Percentiles rank a stretch among this genome's conserved stretches.
phyloP scores from a whole-genome alignment of 1,139 yeast species.

The Blastobotrys aristatus region DNA sequence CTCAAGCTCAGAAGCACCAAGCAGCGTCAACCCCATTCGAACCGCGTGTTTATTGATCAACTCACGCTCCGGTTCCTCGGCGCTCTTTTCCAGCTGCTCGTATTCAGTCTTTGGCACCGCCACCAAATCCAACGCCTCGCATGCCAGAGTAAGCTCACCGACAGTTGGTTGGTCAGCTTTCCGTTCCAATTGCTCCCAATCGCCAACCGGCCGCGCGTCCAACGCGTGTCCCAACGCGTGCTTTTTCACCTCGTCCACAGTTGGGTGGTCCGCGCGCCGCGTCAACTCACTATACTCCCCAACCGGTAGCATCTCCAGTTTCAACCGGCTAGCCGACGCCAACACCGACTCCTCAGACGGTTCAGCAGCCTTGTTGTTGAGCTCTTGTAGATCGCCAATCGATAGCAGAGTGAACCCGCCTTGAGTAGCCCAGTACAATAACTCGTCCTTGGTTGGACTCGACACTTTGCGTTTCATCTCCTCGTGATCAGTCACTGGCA shows the following conservation, averaged over 20 bases:
- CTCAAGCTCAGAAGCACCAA: slow-evolving; percentile 27
- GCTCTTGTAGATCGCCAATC: slow-evolving; percentile 24
- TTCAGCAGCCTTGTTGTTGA: slow-evolving; percentile 25
- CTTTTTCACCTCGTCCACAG: slow-evolving; percentile 22
- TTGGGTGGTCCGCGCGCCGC: slow-evolving; percentile 21
- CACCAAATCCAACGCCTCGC: slow-evolving; percentile 21
- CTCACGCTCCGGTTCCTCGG: slow-evolving; percentile 27
- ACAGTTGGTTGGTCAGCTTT: slow-evolving; percentile 23
- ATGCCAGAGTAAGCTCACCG: slow-evolving; percentile 25
- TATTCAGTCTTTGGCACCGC: slow-evolving; percentile 23
- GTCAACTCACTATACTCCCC: slow-evolving; percentile 18
- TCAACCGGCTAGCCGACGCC: slow-evolving; percentile 16
- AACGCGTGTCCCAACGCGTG: slow-evolving; percentile 24
- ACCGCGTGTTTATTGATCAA: slow-evolving; percentile 29
- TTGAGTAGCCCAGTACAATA: slow-evolving; percentile 22
- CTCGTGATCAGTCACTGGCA: slow-evolving; percentile 32
- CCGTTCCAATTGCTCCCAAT: slow-evolving; percentile 25
- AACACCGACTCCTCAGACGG: slow-evolving; percentile 26
- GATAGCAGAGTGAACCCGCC: slow-evolving; percentile 28
- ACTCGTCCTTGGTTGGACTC: slow-evolving; percentile 25
- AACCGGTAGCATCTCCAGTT: slow-evolving; percentile 17
- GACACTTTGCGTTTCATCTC: slow-evolving; percentile 23
- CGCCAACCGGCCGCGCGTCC: slow-evolving; percentile 29
- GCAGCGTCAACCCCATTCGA: slow-evolving; percentile 28
- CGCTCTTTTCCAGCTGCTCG: slow-evolving; percentile 26